Evolutionary conservation across 106 monocot genomes (phyloP).

Genomic region (Acanthochlamys bracteata): DNA sequence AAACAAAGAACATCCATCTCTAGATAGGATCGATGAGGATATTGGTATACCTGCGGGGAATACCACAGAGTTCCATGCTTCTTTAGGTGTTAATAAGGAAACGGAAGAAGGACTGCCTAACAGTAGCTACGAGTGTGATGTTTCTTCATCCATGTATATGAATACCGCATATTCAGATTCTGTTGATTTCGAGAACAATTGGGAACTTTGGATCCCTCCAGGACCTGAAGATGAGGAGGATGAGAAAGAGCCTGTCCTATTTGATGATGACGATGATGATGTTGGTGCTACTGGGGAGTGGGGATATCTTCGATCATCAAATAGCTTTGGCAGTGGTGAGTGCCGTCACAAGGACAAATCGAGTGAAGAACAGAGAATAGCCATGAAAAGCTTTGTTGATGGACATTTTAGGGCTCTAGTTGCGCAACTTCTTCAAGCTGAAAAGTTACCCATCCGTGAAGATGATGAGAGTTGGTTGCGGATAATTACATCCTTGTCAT

Average conservation of each 20-base stretch:
- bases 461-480: constrained; percentile 84
- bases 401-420: constrained; percentile 85
- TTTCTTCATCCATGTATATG: constrained; percentile 60
- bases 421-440: constrained; percentile 76
- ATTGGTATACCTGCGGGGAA: constrained; percentile 15
- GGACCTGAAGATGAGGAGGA: constrained; percentile 80
- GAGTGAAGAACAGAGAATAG: constrained; percentile 55
- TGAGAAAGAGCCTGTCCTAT: constrained; percentile 35
- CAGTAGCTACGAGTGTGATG: constrained; percentile 34
- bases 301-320: constrained; percentile 33
- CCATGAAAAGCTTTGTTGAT: constrained; percentile 71
- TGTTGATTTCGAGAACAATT: constrained; percentile 81
- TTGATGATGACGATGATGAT: constrained; percentile 54
- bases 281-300: constrained; percentile 35
- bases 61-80: constrained; percentile 16
- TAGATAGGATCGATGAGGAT: constrained; percentile 27
- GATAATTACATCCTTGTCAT: constrained; percentile 75
- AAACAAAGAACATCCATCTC: constrained; percentile 24
- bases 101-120: constrained; percentile 27
- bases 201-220: constrained; percentile 82
- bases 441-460: constrained; percentile 55
- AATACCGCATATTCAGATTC: constrained; percentile 34
- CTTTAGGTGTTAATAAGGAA: constrained; percentile 31
- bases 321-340: constrained; percentile 62
- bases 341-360: constrained; percentile 32